Conservation (phyloP, 805 yeast species). For the Suhomyces pyralidae region DNA sequence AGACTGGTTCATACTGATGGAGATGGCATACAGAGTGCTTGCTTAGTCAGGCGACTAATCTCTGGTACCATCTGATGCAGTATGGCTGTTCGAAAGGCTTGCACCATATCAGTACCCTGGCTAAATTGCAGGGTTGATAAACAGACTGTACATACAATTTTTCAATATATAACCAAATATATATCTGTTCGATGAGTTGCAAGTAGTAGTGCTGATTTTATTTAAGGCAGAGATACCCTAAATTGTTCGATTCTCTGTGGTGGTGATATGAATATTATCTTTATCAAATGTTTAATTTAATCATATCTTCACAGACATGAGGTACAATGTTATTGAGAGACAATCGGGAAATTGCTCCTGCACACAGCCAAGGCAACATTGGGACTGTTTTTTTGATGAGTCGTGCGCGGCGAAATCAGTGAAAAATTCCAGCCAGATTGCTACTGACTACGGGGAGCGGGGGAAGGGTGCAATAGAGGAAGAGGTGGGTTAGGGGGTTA, state of each 20-base stretch:
- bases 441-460: not conserved
- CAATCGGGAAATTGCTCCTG: not conserved
- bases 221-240: not conserved
- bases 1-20: not conserved
- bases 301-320: not conserved
- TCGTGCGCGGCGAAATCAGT: not conserved
- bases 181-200: not conserved
- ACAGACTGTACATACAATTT: not conserved
- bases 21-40: not conserved
- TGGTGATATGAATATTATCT: not conserved
- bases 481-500: not conserved
- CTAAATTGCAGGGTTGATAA: not conserved
- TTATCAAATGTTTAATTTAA: not conserved
- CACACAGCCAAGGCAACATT: not conserved
- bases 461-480: not conserved
- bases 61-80: not conserved
- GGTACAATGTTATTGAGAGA: not conserved
- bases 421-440: not conserved
- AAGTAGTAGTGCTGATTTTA: not conserved
- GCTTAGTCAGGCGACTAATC: not conserved
- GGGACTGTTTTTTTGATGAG: slow-evolving; percentile 1
- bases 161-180: not conserved
- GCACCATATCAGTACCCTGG: not conserved
- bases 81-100: not conserved
- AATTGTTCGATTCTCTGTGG: not conserved